Base-by-base conservation (phyloP, 371 early-diverging fungal genomes). In the Mucor velutinosus region DNA sequence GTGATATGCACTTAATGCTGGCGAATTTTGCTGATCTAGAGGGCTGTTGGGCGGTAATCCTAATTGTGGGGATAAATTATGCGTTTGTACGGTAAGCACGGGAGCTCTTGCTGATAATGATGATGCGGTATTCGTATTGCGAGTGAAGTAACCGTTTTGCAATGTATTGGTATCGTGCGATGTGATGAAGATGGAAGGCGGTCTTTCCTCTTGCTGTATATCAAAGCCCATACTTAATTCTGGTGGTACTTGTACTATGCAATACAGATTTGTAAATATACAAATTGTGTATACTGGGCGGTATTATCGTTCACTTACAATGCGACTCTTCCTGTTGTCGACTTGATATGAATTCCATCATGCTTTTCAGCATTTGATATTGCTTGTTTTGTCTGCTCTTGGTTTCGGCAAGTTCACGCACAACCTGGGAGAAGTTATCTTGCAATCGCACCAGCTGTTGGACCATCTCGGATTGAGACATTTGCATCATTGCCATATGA, bases 391-490 rank as follows among this genome's bases (percentile, higher is more conserved):
- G 90, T 59, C 80, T 87, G 59, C 83, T 78, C 51, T 85, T 87
- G 0, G 89, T 87, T 57, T 93, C 93, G 10, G 78, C 76, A 56
- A 94, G 78, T 69, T 95, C 94, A 29, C 87, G 77, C 11, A 86
- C 79, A 17, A 93, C 84, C 67, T 89, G 88, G 11, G 73, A 71
- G 66, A 91, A 86, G 57, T 85, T 88, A 45, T 89, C 87, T 67
- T 92, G 90, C 8, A 95, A 80, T 27, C 87, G 86, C n/a, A 80
- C 76, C 37, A 94, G 75, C 69, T 91, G 87, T 72, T 89, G 87
- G 56, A 84, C 72, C 67, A 93, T 81, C 55, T 92, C 91, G 15
- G 82, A 73, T 67, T 92, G 92, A 8, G 89, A 82, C 12, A 85
- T 80, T 72, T 91, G 90, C 70, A 92, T 79, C 80, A 89, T 78